Conservation (phyloP, 345 rosid species). For the Populus tremula region DNA sequence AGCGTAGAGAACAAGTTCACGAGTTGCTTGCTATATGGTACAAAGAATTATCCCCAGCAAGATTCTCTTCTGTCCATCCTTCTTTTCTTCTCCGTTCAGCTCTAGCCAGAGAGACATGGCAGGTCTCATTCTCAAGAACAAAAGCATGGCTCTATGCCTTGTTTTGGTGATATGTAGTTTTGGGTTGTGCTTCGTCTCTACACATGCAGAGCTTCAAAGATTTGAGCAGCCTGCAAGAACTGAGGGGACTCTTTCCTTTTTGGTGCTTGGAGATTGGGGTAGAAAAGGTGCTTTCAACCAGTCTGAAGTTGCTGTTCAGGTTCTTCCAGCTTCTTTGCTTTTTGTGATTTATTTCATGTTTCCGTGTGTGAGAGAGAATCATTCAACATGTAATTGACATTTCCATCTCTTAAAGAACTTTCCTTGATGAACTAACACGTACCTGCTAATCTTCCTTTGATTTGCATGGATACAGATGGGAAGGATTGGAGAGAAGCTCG, state of each 20-base stretch:
- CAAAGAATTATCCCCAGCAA: neutral
- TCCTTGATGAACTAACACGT: neutral
- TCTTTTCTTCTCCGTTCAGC: neutral
- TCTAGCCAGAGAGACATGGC: neutral
- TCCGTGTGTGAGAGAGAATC: neutral
- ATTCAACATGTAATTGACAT: neutral
- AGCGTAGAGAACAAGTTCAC: neutral
- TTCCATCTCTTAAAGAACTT: neutral
- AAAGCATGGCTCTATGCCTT: neutral
- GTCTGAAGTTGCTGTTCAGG: slow-evolving; percentile 67
- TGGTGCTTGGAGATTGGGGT: slow-evolving; percentile 88
- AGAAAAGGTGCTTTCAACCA: slow-evolving; percentile 69
- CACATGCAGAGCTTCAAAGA: slow-evolving; percentile 45
- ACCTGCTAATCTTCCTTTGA: neutral
- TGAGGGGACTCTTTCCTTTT: slow-evolving; percentile 55
- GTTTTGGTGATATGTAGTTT: neutral
- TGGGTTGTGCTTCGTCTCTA: slow-evolving; percentile 14
- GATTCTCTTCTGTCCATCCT: neutral
- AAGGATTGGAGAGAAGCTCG: slow-evolving; percentile 51
- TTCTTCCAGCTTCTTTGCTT: slow-evolving; percentile 4
- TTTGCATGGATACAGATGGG: slow-evolving; percentile 59
- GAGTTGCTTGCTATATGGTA: neutral
- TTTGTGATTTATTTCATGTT: neutral
- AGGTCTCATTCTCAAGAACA: neutral
- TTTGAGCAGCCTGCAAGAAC: slow-evolving; percentile 46